These are phyloP conservation scores for Coemansia sp. DNA, from an alignment of 192 early-diverging fungal genomes.

Conservation along the genomic window DNA sequence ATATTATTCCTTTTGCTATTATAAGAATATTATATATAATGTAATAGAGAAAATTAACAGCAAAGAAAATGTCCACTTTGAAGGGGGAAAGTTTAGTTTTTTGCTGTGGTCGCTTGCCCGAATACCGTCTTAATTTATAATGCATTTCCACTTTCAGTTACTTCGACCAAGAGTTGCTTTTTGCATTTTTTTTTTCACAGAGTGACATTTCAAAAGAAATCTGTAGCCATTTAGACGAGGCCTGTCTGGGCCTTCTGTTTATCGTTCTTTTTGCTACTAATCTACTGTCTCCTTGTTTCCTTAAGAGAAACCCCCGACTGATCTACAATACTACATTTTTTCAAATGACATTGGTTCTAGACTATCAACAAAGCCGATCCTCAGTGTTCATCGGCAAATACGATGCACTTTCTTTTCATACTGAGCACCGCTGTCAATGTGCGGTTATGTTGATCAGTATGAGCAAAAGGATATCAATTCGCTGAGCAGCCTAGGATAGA, in stretches of 20 bases:
- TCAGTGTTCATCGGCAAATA: not conserved
- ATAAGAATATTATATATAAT: slow-evolving; percentile 3
- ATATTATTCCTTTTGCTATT: not conserved
- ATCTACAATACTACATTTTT: not conserved
- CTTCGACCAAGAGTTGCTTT: not conserved
- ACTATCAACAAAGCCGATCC: not conserved
- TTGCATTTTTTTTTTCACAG: not conserved
- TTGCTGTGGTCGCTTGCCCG: not conserved
- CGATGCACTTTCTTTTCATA: not conserved
- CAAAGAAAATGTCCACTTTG: not conserved
- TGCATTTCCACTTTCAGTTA: not conserved
- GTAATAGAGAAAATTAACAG: not conserved
- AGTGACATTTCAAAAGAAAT: not conserved
- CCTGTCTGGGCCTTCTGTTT: not conserved
- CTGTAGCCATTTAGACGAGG: not conserved
- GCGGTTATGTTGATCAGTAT: not conserved
- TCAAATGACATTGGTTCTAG: not conserved
- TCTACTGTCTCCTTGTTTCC: not conserved
- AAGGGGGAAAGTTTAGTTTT: not conserved
- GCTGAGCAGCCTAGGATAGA: not conserved
- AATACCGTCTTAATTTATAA: not conserved
- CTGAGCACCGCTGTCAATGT: not conserved
- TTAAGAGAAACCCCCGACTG: not conserved
- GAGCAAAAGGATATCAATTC: not conserved
- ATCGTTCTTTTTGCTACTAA: not conserved